Base-by-base conservation (phyloP, 768 basidiomycete species). In the Podaxis sp. region DNA sequence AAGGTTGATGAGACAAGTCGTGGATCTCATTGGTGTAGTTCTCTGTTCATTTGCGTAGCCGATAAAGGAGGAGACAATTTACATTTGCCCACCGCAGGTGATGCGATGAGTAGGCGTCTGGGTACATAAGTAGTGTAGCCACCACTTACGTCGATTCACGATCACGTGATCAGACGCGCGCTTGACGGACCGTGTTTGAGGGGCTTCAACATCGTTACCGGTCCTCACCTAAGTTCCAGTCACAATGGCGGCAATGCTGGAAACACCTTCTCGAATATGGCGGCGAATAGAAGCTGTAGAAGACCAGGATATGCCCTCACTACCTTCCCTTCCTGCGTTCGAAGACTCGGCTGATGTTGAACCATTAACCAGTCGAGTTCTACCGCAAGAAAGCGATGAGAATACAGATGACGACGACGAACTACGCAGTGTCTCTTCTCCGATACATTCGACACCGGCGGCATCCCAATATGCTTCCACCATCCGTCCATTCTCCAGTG, bases 261-360 rank as follows among this genome's bases (percentile, higher is more conserved):
- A 95, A 74, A 95, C 92, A 15, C 92, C 92, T 0, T 94, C 93
- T 26, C 81, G 92, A 49, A 87, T 95, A 69, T 91, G 88, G 89
- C 83, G 92, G 30, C 84, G 93, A 52, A 93, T 95, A 56, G 86
- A 94, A 72, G 87, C 83, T 0, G 78, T 83, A n/a, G 88, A 92
- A 67, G 84, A 86, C 64, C 74, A 79, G 65, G 90, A 92, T 65
- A 89, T 93, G 80, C 89, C 93, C 9, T 94, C 92, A 33, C 77
- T 95, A 2, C 92, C 92, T 2, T 91, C 90, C 2, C 73, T 93
- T 12, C 89, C 91, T 6, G 79, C 70, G 1, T 87, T 90, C 69
- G 90, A 93, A 33, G 85, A 89, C 67, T 88, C 87, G 19, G 77
- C 72, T 3, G 77, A 78, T 61, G 74, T 79, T 60, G 68, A 68